A percentile compares a stretch with the other conserved stretches of the same genome.
Conservation (phyloP, 2,329 filamentous ascomycete genomes). For the Emmonsia crescens region DNA sequence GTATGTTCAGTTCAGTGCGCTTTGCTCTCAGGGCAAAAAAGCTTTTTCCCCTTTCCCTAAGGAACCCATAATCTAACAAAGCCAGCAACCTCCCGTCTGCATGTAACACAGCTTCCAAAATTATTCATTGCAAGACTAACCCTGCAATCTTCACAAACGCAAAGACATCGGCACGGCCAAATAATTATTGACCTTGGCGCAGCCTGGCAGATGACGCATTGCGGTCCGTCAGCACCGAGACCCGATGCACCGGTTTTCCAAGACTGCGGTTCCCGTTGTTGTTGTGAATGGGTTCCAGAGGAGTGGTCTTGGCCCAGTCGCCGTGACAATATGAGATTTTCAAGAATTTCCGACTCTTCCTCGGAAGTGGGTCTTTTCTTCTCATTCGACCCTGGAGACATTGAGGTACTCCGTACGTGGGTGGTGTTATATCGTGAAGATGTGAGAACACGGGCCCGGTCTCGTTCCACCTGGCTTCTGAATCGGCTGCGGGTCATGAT, state of each 20-base stretch:
- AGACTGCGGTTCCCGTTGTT: conserved; percentile 21
- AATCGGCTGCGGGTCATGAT: conserved; percentile 78
- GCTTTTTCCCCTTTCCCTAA: too few relatives aligned
- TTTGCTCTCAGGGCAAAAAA: too few relatives aligned
- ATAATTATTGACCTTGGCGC: conserved; percentile 80
- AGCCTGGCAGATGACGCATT: conserved; percentile 88
- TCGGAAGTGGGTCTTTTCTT: conserved; percentile 31
- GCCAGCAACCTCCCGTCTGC: conserved; percentile 73
- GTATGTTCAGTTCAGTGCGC: too few relatives aligned
- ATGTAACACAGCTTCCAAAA: conserved; percentile 93
- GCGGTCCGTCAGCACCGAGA: conserved; percentile 63
- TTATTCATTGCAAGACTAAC: conserved; percentile 94
- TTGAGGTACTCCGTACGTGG: conserved; percentile 12
- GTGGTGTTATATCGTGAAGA: conserved; percentile 34
- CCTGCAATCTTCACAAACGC: conserved; percentile 87
- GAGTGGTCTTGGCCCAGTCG: conserved; percentile 27
- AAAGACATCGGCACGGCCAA: conserved; percentile 93
- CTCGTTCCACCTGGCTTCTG: conserved; percentile 53
- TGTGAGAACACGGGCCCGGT: conserved; percentile 58
- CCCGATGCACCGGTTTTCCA: conserved; percentile 65
- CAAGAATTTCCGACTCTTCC: conserved; percentile 49
- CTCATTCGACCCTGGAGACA: conserved; percentile 11
- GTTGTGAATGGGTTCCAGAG: conserved; percentile 6
- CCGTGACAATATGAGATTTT: conserved; percentile 47
- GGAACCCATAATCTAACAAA: conserved; percentile 91